Evolutionary conservation across 2,329 filamentous ascomycete species (phyloP).

Genomic region (Fusarium citri): DNA sequence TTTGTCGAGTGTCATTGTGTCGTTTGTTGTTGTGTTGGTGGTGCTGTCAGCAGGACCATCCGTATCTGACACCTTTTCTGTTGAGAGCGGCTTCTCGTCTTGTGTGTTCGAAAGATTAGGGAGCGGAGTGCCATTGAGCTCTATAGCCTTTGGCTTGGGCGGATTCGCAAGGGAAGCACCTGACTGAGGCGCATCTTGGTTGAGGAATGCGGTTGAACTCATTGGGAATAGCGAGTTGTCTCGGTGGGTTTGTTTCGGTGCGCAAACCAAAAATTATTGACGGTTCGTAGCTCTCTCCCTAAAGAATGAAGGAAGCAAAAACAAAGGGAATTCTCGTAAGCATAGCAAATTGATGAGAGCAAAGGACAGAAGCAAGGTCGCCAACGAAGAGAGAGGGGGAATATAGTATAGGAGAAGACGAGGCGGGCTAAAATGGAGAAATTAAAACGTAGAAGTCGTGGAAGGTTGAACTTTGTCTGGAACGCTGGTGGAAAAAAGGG

Average conservation of each 20-base stretch:
- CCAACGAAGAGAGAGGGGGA: neutral
- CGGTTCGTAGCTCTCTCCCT: constrained; percentile 14
- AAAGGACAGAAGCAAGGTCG: neutral
- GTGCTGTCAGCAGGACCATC: constrained; percentile 17
- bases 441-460: constrained; percentile 23
- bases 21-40: constrained; percentile 16
- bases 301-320: constrained; percentile 28
- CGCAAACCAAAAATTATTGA: constrained; percentile 4
- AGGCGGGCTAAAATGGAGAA: constrained; percentile 6
- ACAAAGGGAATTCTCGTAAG: constrained; percentile 17
- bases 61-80: constrained; percentile 9
- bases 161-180: constrained; percentile 25
- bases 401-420: constrained; percentile 7
- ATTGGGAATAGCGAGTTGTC: constrained; percentile 41
- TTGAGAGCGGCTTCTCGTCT: constrained; percentile 22
- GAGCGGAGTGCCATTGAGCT: constrained; percentile 26
- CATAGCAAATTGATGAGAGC: constrained; percentile 28
- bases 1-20: constrained; percentile 26
- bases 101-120: constrained; percentile 20
- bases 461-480: constrained; percentile 31
- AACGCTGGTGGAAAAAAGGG: constrained; percentile 27
- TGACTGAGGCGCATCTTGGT: constrained; percentile 39
- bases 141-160: constrained; percentile 17
- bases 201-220: constrained; percentile 42
- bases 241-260: constrained; percentile 21